Evolutionary conservation across 768 basidiomycete genomes (phyloP), one percentile per base, ranked within the genome.

Genomic region (Cystofilobasidium bisporidii): DNA sequence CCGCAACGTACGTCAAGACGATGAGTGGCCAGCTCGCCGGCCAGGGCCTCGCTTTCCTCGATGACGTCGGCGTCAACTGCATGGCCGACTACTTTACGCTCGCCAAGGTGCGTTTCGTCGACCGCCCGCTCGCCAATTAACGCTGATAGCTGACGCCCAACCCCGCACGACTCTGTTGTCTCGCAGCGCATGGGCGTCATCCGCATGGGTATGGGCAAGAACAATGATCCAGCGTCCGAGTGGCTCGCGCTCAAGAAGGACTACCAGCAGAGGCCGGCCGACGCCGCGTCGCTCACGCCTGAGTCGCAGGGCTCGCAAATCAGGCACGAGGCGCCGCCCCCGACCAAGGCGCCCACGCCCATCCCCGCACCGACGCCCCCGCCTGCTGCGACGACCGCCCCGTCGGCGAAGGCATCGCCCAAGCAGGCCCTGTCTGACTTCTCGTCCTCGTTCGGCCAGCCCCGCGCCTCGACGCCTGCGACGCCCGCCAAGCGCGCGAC

Each of bases 141-240:
- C 11, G 28, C 26, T 11, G 26, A 2, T 32, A 2, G 12, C 28
- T 53, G 50, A 53, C 50, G 36, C 36, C 36, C 12, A 12, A 24
- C 28, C 2, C 24, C 24, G n/a, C 43, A 43, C 43, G n/a, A n/a
- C n/a, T 17, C 8, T 43, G 18, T 53, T 24, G n/a, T 53, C 50
- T 28, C 28, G 30, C 53, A 30, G 65, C 45, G 65, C n/a, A 66
- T 66, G 65, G 65, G 65, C 9, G 65, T 66, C 2, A 47, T 61
- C 17, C 32, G 65, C 11, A 30, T 66, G 6, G 65, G 65, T 22
- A 24, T 26, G 14, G 58, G 45, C 11, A 60, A 61, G 48, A 47
- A 50, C 28, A 32, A 32, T 8, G 30, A 28, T 3, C 10, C 33
- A 1, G 58, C 32, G n/a, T 36, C 41, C 6, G 65, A 66, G 59